phyloP scores from a whole-genome alignment of 345 rosid genomes.

The Pistacia atlantica region DNA sequence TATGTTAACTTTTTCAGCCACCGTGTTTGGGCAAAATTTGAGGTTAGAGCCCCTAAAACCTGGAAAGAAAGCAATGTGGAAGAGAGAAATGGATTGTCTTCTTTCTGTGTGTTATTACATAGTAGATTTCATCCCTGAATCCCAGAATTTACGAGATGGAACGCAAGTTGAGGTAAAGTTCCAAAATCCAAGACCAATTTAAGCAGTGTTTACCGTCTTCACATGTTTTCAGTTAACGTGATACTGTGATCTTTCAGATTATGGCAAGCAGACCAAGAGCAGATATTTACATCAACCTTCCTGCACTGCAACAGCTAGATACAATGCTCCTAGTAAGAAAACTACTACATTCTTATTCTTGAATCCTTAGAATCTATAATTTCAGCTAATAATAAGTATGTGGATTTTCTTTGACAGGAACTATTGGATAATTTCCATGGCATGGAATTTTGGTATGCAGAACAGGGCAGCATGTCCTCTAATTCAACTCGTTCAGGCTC shows the following conservation, averaged over 20 bases:
- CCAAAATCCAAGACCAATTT: not conserved
- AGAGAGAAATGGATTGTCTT: conserved; percentile 89
- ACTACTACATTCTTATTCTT: not conserved
- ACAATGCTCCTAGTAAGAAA: conserved; percentile 77
- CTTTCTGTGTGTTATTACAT: conserved; percentile 83
- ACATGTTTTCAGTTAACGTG: conserved; percentile 5
- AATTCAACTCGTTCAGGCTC: conserved; percentile 76
- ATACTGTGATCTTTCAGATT: conserved; percentile 41
- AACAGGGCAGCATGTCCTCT: conserved; percentile 74
- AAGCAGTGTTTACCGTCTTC: not conserved
- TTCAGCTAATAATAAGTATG: not conserved
- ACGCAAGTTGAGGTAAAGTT: conserved; percentile 63
- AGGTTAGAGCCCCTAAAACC: conserved; percentile 77
- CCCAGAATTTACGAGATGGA: conserved; percentile 61
- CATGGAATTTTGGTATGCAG: conserved; percentile 92
- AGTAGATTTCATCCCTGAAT: conserved; percentile 65
- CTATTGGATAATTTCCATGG: conserved; percentile 76
- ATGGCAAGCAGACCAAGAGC: conserved; percentile 73
- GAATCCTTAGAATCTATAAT: not conserved
- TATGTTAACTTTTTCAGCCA: conserved; percentile 49
- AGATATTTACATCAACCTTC: conserved; percentile 83
- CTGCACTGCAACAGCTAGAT: conserved; percentile 83
- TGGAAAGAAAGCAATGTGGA: conserved; percentile 87
- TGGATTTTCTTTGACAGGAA: conserved; percentile 56
- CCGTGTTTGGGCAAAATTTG: conserved; percentile 87